Evolutionary conservation across 768 basidiomycete genomes (phyloP).

Genomic region (Coprinellus micaceus): DNA sequence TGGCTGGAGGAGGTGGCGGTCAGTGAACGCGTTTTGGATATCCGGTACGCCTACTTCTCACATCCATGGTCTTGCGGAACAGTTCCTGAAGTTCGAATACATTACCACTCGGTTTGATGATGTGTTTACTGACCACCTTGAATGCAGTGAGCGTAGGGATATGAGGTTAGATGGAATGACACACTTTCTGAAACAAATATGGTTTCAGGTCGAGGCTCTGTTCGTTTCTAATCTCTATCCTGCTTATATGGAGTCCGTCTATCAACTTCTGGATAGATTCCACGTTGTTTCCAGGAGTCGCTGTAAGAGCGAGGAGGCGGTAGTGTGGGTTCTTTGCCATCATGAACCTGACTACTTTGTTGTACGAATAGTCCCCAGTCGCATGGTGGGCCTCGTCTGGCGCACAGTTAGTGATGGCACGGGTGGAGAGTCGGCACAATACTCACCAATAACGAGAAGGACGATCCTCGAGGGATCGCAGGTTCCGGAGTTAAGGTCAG

Average conservation of each 20-base stretch:
- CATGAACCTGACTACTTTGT: constrained; percentile 80
- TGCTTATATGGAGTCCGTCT: constrained; percentile 91
- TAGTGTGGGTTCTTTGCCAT: constrained; percentile 96
- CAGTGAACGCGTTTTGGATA: neutral
- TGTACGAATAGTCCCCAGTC: constrained; percentile 90
- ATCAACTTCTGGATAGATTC: constrained; percentile 88
- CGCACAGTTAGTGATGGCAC: neutral
- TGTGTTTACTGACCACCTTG: constrained; percentile 73
- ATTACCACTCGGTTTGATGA: constrained; percentile 69
- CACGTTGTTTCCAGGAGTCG: constrained; percentile 85
- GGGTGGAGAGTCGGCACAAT: neutral
- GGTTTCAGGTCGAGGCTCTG: constrained; percentile 79
- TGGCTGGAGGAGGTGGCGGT: constrained; percentile 19
- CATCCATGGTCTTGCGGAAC: constrained; percentile 72
- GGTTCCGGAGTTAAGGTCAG: constrained; percentile 70
- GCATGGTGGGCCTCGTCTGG: constrained; percentile 94
- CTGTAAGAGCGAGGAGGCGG: constrained; percentile 88
- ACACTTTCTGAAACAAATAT: constrained; percentile 86
- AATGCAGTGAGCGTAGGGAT: constrained; percentile 3
- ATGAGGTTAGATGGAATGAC: neutral
- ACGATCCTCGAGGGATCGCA: constrained; percentile 81
- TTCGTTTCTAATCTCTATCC: constrained; percentile 92
- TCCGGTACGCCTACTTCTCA: constrained; percentile 28
- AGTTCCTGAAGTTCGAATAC: constrained; percentile 64
- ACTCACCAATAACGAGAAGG: constrained; percentile 80